Evolutionary conservation across 176 grass and related monocot species (phyloP), one percentile per base, ranked within the genome.

Genomic region (Avena sativa): DNA sequence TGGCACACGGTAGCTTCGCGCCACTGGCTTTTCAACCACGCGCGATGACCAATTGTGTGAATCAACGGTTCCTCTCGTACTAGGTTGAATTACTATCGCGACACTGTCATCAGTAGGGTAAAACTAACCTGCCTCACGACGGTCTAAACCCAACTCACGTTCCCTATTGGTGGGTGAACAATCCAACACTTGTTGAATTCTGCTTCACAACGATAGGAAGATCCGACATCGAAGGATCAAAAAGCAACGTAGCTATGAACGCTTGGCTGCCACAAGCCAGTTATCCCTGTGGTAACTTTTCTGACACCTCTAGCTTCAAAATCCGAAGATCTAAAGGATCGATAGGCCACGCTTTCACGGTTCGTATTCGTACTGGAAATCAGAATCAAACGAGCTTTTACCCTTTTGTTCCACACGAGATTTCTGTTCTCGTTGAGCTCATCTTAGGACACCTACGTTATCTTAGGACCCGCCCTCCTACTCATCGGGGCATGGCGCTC

Each of bases 241-340:
- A 49, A 49, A 11, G 47, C 1, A 49, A 49, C 9, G 12, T 57
- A 17, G 55, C 55, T 58, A 20, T 58, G 71, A 46, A 88, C 89
- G 74, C 86, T 94, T 94, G 89, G 92, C 86, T 89, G 43, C 89
- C 89, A 93, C 89, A 93, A 91, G 89, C 86, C 86, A 86, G 56
- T 91, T 93, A 93, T 93, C 91, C 89, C 30, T 82, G 59, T 93
- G 91, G 80, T 90, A 93, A 93, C 88, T 93, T 93, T 93, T 90
- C 71, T 59, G 61, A 90, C 88, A 90, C 76, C 88, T 90, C 84
- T 89, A 73, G 43, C 11, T 73, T 73, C 70, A 73, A 48, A 48
- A 70, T 89, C 87, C 85, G 71, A 93, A 86, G 82, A 62, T 88
- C 88, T 93, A 93, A 90, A 93, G 91, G 85, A 90, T 93, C 85